Evolutionary conservation across 2,329 filamentous ascomycete species (phyloP).

Genomic region (Alternaria triticina): DNA sequence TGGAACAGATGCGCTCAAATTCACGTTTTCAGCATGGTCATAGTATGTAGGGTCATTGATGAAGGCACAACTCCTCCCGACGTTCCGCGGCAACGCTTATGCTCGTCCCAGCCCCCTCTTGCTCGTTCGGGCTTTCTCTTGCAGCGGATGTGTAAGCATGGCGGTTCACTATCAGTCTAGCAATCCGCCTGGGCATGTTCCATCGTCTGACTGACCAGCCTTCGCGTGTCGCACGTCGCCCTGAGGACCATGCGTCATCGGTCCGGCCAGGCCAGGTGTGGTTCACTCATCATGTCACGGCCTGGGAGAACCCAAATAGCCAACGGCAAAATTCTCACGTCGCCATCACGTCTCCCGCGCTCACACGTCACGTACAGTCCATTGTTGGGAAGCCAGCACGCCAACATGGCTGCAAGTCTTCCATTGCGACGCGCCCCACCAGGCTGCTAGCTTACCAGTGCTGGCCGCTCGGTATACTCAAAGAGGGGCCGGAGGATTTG

Average conservation of each 20-base stretch:
- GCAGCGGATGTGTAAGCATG: slow-evolving; percentile 2
- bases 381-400: background rate
- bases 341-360: background rate
- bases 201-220: background rate
- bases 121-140: background rate
- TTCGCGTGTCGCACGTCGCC: background rate
- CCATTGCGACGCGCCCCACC: slow-evolving; percentile 9
- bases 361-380: background rate
- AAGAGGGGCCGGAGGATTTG: slow-evolving; percentile 27
- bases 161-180: background rate
- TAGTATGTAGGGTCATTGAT: background rate
- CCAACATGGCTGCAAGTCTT: background rate
- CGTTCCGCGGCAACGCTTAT: background rate
- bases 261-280: background rate
- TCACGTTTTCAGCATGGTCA: background rate
- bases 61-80: background rate
- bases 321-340: slow-evolving; percentile 17
- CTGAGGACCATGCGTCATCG: background rate
- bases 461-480: slow-evolving; percentile 9
- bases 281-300: slow-evolving; percentile 1
- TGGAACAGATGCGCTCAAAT: background rate
- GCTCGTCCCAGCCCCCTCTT: background rate
- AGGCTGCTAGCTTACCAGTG: slow-evolving; percentile 22
- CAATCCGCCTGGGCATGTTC: background rate
- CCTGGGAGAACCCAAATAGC: slow-evolving; percentile 3